Percentiles rank a stretch among this genome's conserved stretches.
Evolutionary conservation across 176 grass and related monocot genomes (phyloP).

Genomic region (Pontederia paniculata): DNA sequence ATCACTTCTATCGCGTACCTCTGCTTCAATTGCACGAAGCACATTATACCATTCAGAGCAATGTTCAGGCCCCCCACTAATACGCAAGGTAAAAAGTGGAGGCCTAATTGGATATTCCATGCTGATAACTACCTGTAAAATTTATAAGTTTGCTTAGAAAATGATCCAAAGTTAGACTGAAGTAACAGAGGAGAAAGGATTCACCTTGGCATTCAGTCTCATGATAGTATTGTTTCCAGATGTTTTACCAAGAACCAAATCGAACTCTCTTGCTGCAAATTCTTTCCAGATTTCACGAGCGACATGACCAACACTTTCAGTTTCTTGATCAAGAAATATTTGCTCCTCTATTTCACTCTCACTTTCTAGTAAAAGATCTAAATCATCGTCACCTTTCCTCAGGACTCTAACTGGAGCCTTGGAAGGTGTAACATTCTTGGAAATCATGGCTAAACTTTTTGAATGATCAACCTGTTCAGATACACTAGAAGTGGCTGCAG

Average conservation of each 20-base stretch:
- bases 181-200: constrained; percentile 4
- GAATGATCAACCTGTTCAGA: constrained; percentile 50
- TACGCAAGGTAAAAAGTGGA: constrained; percentile 50
- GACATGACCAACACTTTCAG: constrained; percentile 22
- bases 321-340: constrained; percentile 31
- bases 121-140: constrained; percentile 66
- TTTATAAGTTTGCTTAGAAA: constrained; percentile 3
- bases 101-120: constrained; percentile 89
- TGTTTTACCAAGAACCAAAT: constrained; percentile 55
- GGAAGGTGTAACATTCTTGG: constrained; percentile 60
- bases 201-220: constrained; percentile 87
- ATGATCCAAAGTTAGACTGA: neutral
- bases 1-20: constrained; percentile 42
- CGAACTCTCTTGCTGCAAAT: constrained; percentile 66
- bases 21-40: constrained; percentile 81
- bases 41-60: constrained; percentile 65
- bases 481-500: constrained; percentile 22
- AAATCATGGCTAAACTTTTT: constrained; percentile 76
- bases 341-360: constrained; percentile 63
- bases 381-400: constrained; percentile 51
- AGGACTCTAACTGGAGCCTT: constrained; percentile 48
- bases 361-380: constrained; percentile 71
- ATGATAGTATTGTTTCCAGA: constrained; percentile 34
- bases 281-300: constrained; percentile 55
- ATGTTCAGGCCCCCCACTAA: constrained; percentile 23